phyloP scores from a whole-genome alignment of 2,329 filamentous ascomycete species.

The Proliferodiscus dingleyae region DNA sequence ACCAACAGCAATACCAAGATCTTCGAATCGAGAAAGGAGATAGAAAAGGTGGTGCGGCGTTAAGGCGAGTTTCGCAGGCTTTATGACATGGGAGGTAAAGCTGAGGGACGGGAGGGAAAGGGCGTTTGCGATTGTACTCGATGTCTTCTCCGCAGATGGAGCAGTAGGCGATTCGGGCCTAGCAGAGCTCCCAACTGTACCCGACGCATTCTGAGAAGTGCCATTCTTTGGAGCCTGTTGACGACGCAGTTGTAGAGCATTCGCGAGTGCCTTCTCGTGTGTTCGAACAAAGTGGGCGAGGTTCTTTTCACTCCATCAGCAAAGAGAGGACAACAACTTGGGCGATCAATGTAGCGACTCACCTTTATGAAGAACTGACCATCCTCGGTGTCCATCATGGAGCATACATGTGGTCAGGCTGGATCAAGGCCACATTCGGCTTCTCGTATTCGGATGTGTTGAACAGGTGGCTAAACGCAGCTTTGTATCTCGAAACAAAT shows the following conservation, averaged over 20 bases:
- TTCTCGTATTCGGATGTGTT: conserved; percentile 15
- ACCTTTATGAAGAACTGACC: conserved; percentile 86
- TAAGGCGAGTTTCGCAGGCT: conserved; percentile 85
- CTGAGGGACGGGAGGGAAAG: conserved; percentile 80
- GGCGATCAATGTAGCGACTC: conserved; percentile 27
- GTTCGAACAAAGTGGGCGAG: conserved; percentile 93
- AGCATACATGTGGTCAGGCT: conserved; percentile 41
- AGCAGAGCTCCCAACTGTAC: conserved; percentile 44
- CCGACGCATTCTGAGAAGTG: conserved; percentile 59
- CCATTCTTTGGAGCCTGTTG: conserved; percentile 66
- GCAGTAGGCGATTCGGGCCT: conserved; percentile 38
- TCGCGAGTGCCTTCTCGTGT: conserved; percentile 94
- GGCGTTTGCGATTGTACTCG: conserved; percentile 73
- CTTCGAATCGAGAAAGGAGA: conserved; percentile 90
- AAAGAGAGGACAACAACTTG: neutral
- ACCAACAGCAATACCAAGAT: conserved; percentile 82
- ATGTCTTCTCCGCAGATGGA: conserved; percentile 57
- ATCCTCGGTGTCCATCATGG: conserved; percentile 68
- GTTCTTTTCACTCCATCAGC: conserved; percentile 54
- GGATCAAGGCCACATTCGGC: conserved; percentile 18
- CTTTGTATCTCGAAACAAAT: conserved; percentile 23
- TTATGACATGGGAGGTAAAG: conserved; percentile 79
- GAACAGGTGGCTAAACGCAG: conserved; percentile 19
- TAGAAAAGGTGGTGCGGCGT: conserved; percentile 98
- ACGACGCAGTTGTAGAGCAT: conserved; percentile 82